phyloP scores from a whole-genome alignment of 2,329 filamentous ascomycete species.

The Epichloe gansuensis region DNA sequence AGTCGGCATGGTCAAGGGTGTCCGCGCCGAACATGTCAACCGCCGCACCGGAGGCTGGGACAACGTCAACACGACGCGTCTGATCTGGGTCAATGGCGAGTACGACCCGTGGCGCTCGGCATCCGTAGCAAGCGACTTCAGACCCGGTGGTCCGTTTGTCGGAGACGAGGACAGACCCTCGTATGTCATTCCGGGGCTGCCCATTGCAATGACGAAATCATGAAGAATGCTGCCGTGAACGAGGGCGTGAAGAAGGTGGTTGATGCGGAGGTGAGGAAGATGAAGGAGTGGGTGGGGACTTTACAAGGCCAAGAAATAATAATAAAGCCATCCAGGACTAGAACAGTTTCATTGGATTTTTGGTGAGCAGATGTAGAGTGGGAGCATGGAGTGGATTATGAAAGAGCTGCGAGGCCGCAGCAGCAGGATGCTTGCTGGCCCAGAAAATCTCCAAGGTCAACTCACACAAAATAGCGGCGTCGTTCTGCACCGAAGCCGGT shows the following conservation, averaged over 20 bases:
- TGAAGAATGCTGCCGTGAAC: conserved; percentile 34
- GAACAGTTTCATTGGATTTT: no score
- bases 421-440: no score
- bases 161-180: conserved; percentile 36
- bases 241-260: conserved; percentile 10
- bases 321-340: no score
- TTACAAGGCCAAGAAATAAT: conserved; percentile 11
- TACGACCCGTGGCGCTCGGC: conserved; percentile 48
- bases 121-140: conserved; percentile 37
- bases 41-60: conserved; percentile 43
- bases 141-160: conserved; percentile 40
- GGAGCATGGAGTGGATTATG: no score
- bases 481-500: no score
- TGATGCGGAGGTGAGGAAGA: conserved; percentile 33
- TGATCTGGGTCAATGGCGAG: conserved; percentile 47
- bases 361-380: no score
- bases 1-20: conserved; percentile 3
- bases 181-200: conserved; percentile 38
- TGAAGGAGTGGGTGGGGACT: conserved; percentile 44
- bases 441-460: no score
- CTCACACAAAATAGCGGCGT: no score
- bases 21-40: conserved; percentile 30
- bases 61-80: conserved; percentile 34
- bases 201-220: conserved; percentile 43
- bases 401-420: no score